Conservation (phyloP, 2,329 filamentous ascomycete species). For the Paramyrothecium roridum region DNA sequence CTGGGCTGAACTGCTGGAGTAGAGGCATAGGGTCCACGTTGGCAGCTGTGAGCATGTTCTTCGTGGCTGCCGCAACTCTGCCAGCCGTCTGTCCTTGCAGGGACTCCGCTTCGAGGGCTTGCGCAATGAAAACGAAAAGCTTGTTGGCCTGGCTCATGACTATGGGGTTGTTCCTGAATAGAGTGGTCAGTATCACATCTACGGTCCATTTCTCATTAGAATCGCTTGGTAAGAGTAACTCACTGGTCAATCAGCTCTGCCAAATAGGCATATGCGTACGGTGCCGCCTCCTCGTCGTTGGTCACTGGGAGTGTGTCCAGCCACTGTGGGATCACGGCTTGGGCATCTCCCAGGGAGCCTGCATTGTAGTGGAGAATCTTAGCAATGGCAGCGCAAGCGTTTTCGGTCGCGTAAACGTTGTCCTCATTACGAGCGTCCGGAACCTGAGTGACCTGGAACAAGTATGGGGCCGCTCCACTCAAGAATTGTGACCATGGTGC, state of each 20-base stretch:
- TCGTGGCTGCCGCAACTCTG: conserved; percentile 74
- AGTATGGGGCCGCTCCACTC: conserved; percentile 70
- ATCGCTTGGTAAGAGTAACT: conserved; percentile 36
- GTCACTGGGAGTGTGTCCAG: conserved; percentile 85
- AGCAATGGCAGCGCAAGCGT: conserved; percentile 92
- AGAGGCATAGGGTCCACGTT: conserved; percentile 74
- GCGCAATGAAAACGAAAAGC: conserved; percentile 79
- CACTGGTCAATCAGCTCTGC: conserved; percentile 92
- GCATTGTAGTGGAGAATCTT: conserved; percentile 94
- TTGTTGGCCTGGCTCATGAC: conserved; percentile 76
- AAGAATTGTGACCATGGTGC: conserved; percentile 85
- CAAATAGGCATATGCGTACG: conserved; percentile 91
- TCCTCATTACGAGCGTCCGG: conserved; percentile 84
- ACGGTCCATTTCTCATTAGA: not conserved
- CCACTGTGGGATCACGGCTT: conserved; percentile 81
- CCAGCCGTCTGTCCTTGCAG: conserved; percentile 79
- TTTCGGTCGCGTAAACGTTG: conserved; percentile 95
- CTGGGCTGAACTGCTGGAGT: conserved; percentile 70
- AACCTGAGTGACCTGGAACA: conserved; percentile 82
- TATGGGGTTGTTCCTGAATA: conserved; percentile 73
- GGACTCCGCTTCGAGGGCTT: conserved; percentile 88
- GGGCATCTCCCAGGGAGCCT: conserved; percentile 69
- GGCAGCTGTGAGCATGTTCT: conserved; percentile 70
- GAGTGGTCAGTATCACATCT: conserved; percentile 19
- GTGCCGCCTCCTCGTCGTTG: conserved; percentile 95